Conservation (phyloP, 345 rosid species). For the Sonneratia caseolaris region DNA sequence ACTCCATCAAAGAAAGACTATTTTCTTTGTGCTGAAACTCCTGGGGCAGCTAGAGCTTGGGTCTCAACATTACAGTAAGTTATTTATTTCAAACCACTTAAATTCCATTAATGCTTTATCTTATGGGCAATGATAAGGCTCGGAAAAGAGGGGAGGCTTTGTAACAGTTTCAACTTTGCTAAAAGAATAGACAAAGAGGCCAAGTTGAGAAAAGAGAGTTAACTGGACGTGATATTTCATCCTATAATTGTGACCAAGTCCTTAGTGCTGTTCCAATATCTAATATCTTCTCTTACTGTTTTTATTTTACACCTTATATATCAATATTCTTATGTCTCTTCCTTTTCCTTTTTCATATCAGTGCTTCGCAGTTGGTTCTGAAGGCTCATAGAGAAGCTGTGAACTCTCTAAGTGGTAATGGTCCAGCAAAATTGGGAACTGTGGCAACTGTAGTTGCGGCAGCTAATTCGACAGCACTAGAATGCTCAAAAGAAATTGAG, state of each 20-base stretch:
- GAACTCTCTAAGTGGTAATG: conserved; percentile 79
- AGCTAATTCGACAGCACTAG: conserved; percentile 91
- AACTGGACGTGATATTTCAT: neutral
- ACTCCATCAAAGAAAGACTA: conserved; percentile 96
- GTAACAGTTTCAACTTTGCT: neutral
- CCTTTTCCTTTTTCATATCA: conserved; percentile 18
- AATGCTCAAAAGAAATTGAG: conserved; percentile 95
- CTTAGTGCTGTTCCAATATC: neutral
- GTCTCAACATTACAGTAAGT: conserved; percentile 91
- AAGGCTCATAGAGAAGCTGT: conserved; percentile 98
- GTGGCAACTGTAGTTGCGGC: conserved; percentile 96
- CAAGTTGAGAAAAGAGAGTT: neutral
- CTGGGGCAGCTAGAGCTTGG: conserved; percentile 98
- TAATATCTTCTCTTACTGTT: neutral
- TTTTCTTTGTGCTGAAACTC: conserved; percentile 93
- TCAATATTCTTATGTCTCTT: neutral
- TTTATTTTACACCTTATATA: neutral
- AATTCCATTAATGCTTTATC: neutral
- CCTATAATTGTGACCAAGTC: neutral
- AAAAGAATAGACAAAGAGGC: neutral
- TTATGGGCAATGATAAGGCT: neutral
- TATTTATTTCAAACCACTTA: neutral
- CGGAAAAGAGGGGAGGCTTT: neutral
- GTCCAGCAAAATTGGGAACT: conserved; percentile 80
- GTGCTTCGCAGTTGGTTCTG: conserved; percentile 86